These are phyloP conservation scores for Coniochaeta pulveracea DNA, from an alignment of 2,329 filamentous ascomycete genomes.

Conservation along the genomic window DNA sequence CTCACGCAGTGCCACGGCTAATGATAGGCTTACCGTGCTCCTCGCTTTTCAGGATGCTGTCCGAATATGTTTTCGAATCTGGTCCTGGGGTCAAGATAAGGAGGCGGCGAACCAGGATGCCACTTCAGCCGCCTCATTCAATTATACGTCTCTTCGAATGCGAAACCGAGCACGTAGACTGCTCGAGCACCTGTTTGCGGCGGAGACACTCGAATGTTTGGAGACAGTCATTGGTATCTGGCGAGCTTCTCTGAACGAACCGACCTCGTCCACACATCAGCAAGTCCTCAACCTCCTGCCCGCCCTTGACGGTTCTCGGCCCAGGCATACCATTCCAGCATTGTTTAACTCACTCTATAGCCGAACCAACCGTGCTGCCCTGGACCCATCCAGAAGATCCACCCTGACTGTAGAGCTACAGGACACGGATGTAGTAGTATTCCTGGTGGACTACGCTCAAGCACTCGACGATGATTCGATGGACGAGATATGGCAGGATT, in stretches of 20 bases:
- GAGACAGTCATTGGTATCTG: slow-evolving; percentile 85
- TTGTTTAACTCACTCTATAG: slow-evolving; percentile 96
- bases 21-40: slow-evolving; percentile 83
- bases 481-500: slow-evolving; percentile 97
- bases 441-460: slow-evolving; percentile 79
- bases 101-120: slow-evolving; percentile 50
- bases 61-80: slow-evolving; percentile 83
- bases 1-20: slow-evolving; percentile 74
- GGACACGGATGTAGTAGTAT: slow-evolving; percentile 75
- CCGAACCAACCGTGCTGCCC: slow-evolving; percentile 70
- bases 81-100: slow-evolving; percentile 74
- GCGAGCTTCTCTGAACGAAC: slow-evolving; percentile 41
- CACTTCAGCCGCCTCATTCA: slow-evolving; percentile 69
- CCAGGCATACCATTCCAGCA: slow-evolving; percentile 83
- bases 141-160: slow-evolving; percentile 83
- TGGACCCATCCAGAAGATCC: slow-evolving; percentile 73
- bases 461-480: slow-evolving; percentile 94
- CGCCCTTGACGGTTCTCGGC: slow-evolving; percentile 80
- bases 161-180: slow-evolving; percentile 79
- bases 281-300: slow-evolving; percentile 80
- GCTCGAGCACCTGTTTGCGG: slow-evolving; percentile 84
- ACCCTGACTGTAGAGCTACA: slow-evolving; percentile 77
- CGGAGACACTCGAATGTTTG: slow-evolving; percentile 84
- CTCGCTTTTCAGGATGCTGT: slow-evolving; percentile 96
- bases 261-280: slow-evolving; percentile 36